Evolutionary conservation across 2,329 filamentous ascomycete species (phyloP).

Genomic region (Sclerotinia borealis): DNA sequence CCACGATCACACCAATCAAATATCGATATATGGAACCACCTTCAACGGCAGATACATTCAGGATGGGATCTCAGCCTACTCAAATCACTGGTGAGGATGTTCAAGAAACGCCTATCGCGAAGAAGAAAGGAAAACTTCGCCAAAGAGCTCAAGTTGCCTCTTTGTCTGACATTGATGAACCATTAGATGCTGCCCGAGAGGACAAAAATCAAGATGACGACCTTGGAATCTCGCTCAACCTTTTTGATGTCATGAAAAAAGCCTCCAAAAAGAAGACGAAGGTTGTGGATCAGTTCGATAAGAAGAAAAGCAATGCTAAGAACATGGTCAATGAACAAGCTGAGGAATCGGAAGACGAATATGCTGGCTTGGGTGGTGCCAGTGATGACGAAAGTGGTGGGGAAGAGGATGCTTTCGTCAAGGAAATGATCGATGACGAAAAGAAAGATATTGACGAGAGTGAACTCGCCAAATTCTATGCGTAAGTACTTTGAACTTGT

Average conservation of each 20-base stretch:
- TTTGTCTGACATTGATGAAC: slow-evolving; percentile 35
- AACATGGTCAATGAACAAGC: slow-evolving; percentile 89
- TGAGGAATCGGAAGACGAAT: slow-evolving; percentile 97
- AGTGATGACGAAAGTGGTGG: slow-evolving; percentile 82
- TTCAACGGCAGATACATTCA: slow-evolving; percentile 67
- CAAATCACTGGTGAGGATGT: slow-evolving; percentile 33
- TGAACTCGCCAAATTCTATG: slow-evolving; percentile 78
- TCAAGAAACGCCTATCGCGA: slow-evolving; percentile 60
- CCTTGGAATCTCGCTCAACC: slow-evolving; percentile 34
- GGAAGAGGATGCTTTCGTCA: slow-evolving; percentile 65
- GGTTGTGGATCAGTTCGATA: slow-evolving; percentile 58
- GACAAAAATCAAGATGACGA: slow-evolving; percentile 28
- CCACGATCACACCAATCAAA: slow-evolving; percentile 64
- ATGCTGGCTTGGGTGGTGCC: slow-evolving; percentile 83
- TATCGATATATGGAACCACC: slow-evolving; percentile 56
- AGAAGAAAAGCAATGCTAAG: slow-evolving; percentile 80
- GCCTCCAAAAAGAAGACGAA: slow-evolving; percentile 49
- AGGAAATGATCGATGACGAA: slow-evolving; percentile 87
- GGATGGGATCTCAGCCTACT: slow-evolving; percentile 36
- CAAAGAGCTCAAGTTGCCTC: slow-evolving; percentile 39
- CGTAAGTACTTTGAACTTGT: slow-evolving; percentile 53
- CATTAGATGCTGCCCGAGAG: slow-evolving; percentile 19
- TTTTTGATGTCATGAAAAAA: slow-evolving; percentile 56
- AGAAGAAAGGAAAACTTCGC: slow-evolving; percentile 52
- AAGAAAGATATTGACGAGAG: slow-evolving; percentile 73